Evolutionary conservation across 306 rosid species (phyloP).

Genomic region (Benincasa hispida): DNA sequence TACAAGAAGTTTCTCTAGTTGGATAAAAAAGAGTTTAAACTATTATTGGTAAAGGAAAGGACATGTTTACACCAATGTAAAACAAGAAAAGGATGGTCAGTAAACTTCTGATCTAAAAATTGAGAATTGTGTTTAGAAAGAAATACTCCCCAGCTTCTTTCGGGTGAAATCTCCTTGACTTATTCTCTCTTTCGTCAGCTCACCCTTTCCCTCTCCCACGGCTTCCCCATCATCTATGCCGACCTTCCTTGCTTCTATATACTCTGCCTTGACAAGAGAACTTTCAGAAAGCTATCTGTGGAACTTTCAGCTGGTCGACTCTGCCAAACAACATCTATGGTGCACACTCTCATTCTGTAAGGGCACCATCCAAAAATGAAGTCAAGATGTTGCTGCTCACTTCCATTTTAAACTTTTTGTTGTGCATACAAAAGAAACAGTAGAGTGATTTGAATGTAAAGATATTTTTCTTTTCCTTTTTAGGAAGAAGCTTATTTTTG

Average conservation of each 20-base stretch:
- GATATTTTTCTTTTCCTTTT: background rate
- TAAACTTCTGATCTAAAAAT: background rate
- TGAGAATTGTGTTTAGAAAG: background rate
- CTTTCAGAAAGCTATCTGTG: background rate
- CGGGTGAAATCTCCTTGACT: background rate
- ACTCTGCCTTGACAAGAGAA: background rate
- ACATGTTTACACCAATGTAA: background rate
- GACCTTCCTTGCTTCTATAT: background rate
- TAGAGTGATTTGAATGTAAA: background rate
- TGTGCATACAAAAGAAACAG: background rate
- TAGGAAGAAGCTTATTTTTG: background rate
- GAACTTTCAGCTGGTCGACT: background rate
- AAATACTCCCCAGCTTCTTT: background rate
- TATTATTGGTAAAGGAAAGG: background rate
- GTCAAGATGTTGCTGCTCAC: background rate
- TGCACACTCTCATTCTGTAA: background rate
- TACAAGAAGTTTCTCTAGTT: background rate
- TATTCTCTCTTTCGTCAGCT: background rate
- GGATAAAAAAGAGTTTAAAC: background rate
- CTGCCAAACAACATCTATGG: background rate
- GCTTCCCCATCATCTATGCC: background rate
- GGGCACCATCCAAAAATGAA: background rate
- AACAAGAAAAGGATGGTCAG: background rate
- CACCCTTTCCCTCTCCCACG: background rate
- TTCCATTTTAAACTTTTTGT: background rate